Evolutionary conservation across 805 yeast species (phyloP).

Genomic region (Teunomyces tritomae): DNA sequence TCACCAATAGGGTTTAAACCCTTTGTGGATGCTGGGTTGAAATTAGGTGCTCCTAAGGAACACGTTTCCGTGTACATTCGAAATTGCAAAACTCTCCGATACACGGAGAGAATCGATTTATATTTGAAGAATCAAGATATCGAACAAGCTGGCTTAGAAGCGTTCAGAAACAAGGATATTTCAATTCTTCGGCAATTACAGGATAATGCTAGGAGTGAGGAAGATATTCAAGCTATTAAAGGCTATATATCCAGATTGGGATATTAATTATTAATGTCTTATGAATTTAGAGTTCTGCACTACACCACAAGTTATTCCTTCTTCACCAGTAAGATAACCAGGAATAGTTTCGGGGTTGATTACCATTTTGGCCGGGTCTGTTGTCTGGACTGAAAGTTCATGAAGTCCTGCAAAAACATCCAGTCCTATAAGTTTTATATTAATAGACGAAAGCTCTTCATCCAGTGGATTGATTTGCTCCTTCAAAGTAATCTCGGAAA

Average conservation of each 20-base stretch:
- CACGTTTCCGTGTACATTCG: constrained; percentile 62
- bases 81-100: constrained; percentile 45
- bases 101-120: constrained; percentile 49
- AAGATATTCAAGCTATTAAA: constrained; percentile 15
- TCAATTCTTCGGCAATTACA: constrained; percentile 17
- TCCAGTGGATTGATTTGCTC: constrained; percentile 22
- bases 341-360: constrained; percentile 61
- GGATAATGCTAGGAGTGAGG: constrained; percentile 19
- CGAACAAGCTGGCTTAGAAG: constrained; percentile 49
- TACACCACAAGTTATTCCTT: constrained; percentile 51
- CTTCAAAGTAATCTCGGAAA: constrained; percentile 43
- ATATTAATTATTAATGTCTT: constrained; percentile 11
- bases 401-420: constrained; percentile 81
- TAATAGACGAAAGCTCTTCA: constrained; percentile 20
- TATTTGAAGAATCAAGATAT: constrained; percentile 52
- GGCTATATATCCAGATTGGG: constrained; percentile 26
- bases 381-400: constrained; percentile 47
- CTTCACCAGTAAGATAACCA: constrained; percentile 78
- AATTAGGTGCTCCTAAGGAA: constrained; percentile 49
- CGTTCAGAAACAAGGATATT: constrained; percentile 44
- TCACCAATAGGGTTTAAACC: constrained; percentile 74
- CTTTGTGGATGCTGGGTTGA: constrained; percentile 53
- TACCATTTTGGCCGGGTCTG: constrained; percentile 29
- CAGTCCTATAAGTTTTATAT: constrained; percentile 51
- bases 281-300: constrained; percentile 7